Base-by-base conservation (phyloP, 495 filamentous ascomycete genomes). In the Aspergillus taichungensis region DNA sequence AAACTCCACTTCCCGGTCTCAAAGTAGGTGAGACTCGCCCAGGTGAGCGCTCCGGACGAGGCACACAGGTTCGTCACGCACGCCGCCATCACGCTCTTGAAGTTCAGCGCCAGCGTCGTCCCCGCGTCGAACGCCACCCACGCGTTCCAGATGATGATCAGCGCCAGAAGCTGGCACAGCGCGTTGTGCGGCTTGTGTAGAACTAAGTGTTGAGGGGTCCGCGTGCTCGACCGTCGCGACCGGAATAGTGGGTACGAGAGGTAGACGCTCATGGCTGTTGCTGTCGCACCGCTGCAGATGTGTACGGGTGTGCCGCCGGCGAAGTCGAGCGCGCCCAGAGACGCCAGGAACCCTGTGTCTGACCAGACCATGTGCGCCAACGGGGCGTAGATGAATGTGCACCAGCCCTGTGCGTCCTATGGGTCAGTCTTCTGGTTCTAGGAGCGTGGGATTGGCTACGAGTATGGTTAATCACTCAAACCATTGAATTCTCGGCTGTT, bases 81-180 rank as follows among this genome's bases (percentile, higher is more conserved):
- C 34, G 65, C 52, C 6, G 71, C 66, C 69, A 75, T 72, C 35
- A 73, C 56, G 11, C 54, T 57, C 40, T 68, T 68, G 52, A 73
- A 68, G 50, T 70, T 73, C 2, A 68, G 50, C 1, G 52, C 53
- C 6, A 76, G 59, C 0, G 68, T 70, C 1, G 70, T 72, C 9
- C 73, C 73, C 2, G 69, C 73, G 50, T 79, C 77, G 59, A 80
- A 80, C 34, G 73, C 72, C 30, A 72, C 60, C 72, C 72, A 76
- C 10, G 70, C 66, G 47, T 74, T 72, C 75, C 74, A 78, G 47
- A 77, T 73, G 37, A 74, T 63, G 40, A 73, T 60, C 9, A 73
- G 70, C 6, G 73, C 71, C 8, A 77, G 56, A 33, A 77, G 69
- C 41, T 74, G 68, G 45, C 61, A 68, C 40, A 72, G 62, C 32